Conservation (phyloP, 176 grass and related monocot genomes). For the Alloteropsis semialata region DNA sequence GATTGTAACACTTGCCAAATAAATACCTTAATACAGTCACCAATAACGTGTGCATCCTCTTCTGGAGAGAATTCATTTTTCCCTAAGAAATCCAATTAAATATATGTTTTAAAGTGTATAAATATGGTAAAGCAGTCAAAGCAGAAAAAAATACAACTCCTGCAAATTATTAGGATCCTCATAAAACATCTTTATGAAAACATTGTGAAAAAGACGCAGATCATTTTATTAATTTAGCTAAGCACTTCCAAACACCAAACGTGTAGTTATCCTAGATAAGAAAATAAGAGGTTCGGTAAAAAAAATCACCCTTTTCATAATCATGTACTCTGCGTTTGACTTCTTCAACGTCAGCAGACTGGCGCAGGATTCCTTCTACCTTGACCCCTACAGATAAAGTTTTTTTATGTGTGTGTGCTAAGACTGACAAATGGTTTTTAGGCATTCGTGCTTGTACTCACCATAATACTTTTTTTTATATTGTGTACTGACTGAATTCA, state of each 20-base stretch:
- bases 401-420: neutral
- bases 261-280: constrained; percentile 4
- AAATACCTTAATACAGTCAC: constrained; percentile 97
- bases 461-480: neutral
- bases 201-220: neutral
- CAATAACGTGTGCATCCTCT: constrained; percentile 97
- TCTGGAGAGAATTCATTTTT: constrained; percentile 86
- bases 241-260: constrained; percentile 20
- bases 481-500: constrained; percentile 5
- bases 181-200: constrained; percentile 5
- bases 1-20: constrained; percentile 18
- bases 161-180: neutral
- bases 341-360: constrained; percentile 99
- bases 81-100: constrained; percentile 60
- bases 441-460: neutral
- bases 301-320: constrained; percentile 90
- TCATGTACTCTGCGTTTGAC: constrained; percentile 82
- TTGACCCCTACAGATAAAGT: constrained; percentile 66
- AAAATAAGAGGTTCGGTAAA: constrained; percentile 12
- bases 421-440: neutral
- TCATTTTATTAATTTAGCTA: constrained; percentile 4
- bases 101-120: neutral
- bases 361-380: constrained; percentile 92
- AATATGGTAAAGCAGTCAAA: constrained; percentile 22
- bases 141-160: constrained; percentile 2